These are phyloP conservation scores for Plenodomus biglobosus DNA, from an alignment of 2,329 filamentous ascomycete genomes.

Conservation along the genomic window DNA sequence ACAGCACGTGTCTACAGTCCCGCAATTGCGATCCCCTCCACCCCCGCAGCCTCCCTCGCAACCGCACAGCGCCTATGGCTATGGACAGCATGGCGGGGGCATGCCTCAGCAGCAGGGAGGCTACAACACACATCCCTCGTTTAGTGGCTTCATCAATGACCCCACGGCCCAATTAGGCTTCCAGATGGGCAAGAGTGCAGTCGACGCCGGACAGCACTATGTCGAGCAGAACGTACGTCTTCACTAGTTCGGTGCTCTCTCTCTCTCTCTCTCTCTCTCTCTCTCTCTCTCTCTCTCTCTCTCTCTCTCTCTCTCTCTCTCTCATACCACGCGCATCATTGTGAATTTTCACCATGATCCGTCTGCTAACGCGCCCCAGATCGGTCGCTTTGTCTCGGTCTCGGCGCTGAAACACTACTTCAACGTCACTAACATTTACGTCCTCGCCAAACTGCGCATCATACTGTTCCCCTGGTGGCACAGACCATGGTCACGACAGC, in stretches of 20 bases:
- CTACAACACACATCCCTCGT: constrained; percentile 59
- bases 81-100: constrained; percentile 63
- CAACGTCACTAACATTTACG: constrained; percentile 97
- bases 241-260: too few species aligned
- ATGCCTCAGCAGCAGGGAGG: constrained; percentile 45
- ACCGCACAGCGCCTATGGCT: constrained; percentile 67
- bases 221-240: constrained; percentile 85
- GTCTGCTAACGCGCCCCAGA: constrained; percentile 46
- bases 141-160: constrained; percentile 94
- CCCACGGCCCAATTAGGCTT: constrained; percentile 92
- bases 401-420: constrained; percentile 97
- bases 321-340: not conserved
- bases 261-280: too few species aligned
- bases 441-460: constrained; percentile 87
- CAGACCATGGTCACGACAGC: constrained; percentile 94
- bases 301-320: too few species aligned
- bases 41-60: constrained; percentile 73
- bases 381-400: constrained; percentile 85
- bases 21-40: constrained; percentile 91
- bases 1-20: constrained; percentile 97
- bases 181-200: constrained; percentile 88
- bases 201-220: constrained; percentile 90
- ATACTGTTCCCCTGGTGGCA: constrained; percentile 98
- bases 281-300: too few species aligned
- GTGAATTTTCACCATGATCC: not conserved